Evolutionary conservation across 2,329 filamentous ascomycete species (phyloP).

Genomic region (Paraphaeosphaeria sporulosa): DNA sequence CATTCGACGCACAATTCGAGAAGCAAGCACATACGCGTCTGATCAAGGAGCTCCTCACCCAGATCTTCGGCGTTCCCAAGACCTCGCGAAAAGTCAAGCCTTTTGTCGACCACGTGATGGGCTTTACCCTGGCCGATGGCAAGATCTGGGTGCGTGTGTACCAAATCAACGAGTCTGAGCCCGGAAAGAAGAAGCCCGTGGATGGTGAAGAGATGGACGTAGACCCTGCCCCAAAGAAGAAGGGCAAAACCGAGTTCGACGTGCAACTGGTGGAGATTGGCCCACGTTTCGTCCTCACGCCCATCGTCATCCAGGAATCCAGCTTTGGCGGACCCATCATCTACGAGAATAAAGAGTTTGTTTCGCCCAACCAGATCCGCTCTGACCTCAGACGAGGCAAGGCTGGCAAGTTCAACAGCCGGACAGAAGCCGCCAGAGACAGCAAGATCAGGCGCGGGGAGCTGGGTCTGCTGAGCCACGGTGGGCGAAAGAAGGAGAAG

Average conservation of each 20-base stretch:
- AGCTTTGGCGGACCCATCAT: conserved; percentile 96
- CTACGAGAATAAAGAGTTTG: conserved; percentile 97
- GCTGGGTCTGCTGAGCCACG: conserved; percentile 75
- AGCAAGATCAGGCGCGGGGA: conserved; percentile 76
- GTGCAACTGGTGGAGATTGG: conserved; percentile 91
- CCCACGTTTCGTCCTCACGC: conserved; percentile 89
- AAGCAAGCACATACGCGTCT: conserved; percentile 79
- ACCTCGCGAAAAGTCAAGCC: conserved; percentile 90
- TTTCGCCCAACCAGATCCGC: conserved; percentile 93
- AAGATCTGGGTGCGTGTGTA: conserved; percentile 98
- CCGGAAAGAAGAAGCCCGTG: conserved; percentile 55
- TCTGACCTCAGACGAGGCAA: conserved; percentile 79
- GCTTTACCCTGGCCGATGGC: conserved; percentile 87
- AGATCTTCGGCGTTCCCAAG: conserved; percentile 91
- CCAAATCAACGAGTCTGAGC: conserved; percentile 85
- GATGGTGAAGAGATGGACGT: conserved; percentile 51
- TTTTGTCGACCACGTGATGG: conserved; percentile 94
- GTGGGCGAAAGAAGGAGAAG: conserved; percentile 67
- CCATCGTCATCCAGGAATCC: conserved; percentile 93
- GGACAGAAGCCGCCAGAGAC: conserved; percentile 77
- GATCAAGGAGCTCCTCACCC: conserved; percentile 88
- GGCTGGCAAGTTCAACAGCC: conserved; percentile 77
- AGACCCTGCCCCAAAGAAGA: conserved; percentile 47
- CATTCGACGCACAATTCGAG: conserved; percentile 89
- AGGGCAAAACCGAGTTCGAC: conserved; percentile 70